phyloP scores from a whole-genome alignment of 495 filamentous ascomycete genomes.

The Copromyces sp. region DNA sequence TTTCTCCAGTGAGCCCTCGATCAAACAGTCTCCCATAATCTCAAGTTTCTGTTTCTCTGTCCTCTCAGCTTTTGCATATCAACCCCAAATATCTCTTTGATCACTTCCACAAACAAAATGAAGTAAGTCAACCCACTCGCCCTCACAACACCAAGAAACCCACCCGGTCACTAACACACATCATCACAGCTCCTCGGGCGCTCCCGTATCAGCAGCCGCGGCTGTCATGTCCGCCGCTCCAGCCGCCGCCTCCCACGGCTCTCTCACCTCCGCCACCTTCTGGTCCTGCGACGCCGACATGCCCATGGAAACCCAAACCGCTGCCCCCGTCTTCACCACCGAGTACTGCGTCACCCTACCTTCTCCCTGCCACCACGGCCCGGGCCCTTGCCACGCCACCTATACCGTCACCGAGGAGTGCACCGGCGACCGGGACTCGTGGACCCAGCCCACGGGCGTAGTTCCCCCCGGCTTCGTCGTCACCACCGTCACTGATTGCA shows the following conservation, averaged over 20 bases:
- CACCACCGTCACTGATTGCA: constrained; percentile 19
- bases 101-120: constrained; percentile 4
- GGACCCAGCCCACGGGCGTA: constrained; percentile 7
- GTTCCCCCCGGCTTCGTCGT: constrained; percentile 31
- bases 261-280: constrained; percentile 9
- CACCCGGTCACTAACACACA: background rate
- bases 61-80: background rate
- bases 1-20: background rate
- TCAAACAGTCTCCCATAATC: background rate
- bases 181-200: background rate
- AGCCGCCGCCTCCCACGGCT: background rate
- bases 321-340: constrained; percentile 22
- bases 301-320: constrained; percentile 11
- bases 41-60: background rate
- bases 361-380: constrained; percentile 31
- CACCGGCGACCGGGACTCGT: constrained; percentile 19
- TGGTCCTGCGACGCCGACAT: constrained; percentile 3
- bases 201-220: background rate
- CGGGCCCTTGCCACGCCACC: constrained; percentile 22
- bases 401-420: constrained; percentile 38
- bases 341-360: constrained; percentile 31
- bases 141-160: background rate
- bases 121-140: background rate
- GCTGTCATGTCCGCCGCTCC: background rate
- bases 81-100: background rate